Percentiles rank a stretch among this genome's conserved stretches.
These are phyloP conservation scores for Pouteria campechiana DNA, from an alignment of 179 eudicot species.

Conservation along the genomic window DNA sequence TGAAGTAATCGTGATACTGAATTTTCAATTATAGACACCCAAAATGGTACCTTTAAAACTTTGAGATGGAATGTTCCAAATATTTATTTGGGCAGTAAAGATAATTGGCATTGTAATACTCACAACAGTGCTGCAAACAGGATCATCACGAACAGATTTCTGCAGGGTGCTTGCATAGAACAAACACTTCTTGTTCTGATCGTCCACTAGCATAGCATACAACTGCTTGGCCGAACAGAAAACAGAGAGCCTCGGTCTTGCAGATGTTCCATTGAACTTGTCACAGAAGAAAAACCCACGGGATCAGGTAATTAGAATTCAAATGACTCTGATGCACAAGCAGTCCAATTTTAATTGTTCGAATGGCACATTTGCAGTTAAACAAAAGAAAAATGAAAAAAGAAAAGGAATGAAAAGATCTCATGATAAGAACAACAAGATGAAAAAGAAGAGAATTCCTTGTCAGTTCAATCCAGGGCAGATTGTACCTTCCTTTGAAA, in stretches of 20 bases:
- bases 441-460: background rate
- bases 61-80: too few species aligned
- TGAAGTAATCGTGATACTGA: too few species aligned
- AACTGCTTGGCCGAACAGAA: conserved; percentile 76
- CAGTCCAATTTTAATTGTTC: too few species aligned
- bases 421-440: background rate
- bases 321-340: too few species aligned
- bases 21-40: too few species aligned
- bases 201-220: conserved; percentile 88
- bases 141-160: conserved; percentile 43
- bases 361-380: too few species aligned
- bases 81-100: too few species aligned
- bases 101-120: conserved; percentile 7
- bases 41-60: too few species aligned
- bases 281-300: background rate
- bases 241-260: conserved; percentile 80
- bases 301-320: background rate
- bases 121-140: conserved; percentile 49
- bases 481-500: conserved; percentile 50
- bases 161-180: conserved; percentile 80
- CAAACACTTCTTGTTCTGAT: conserved; percentile 69
- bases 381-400: too few species aligned
- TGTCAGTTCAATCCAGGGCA: background rate
- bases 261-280: conserved; percentile 70
- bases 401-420: too few species aligned